phyloP scores from a whole-genome alignment of 2,329 filamentous ascomycete species.

The Aspergillaceae sp. region DNA sequence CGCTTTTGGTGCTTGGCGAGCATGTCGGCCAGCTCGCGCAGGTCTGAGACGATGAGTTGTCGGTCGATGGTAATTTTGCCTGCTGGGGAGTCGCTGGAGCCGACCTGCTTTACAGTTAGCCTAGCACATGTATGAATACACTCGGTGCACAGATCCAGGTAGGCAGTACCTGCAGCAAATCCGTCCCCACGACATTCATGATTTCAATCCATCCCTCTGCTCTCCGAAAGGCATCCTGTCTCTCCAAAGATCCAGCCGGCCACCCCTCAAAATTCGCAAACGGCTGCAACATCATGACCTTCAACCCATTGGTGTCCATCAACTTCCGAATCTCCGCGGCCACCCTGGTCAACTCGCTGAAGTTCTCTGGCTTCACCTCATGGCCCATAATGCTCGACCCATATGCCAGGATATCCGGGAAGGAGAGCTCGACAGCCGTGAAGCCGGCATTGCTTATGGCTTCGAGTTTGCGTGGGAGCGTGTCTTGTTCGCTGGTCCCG shows the following conservation, averaged over 20 bases:
- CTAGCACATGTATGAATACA: background rate
- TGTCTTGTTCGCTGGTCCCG: conserved; percentile 25
- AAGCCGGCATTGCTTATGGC: conserved; percentile 40
- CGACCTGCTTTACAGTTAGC: conserved; percentile 33
- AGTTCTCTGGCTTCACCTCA: conserved; percentile 51
- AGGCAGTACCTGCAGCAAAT: conserved; percentile 56
- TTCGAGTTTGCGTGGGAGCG: conserved; percentile 31
- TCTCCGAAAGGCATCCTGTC: conserved; percentile 54
- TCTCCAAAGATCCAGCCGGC: conserved; percentile 48
- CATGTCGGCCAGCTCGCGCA: conserved; percentile 56
- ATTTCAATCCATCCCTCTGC: conserved; percentile 61
- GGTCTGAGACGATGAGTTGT: conserved; percentile 49
- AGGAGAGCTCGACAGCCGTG: conserved; percentile 62
- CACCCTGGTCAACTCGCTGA: conserved; percentile 47
- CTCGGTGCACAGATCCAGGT: background rate
- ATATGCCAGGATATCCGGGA: conserved; percentile 62
- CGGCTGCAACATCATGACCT: conserved; percentile 64
- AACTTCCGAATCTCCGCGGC: conserved; percentile 48
- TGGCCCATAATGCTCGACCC: conserved; percentile 45
- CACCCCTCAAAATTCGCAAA: conserved; percentile 73
- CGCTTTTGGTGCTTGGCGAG: conserved; percentile 49
- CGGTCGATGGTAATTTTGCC: conserved; percentile 45
- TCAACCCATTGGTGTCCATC: conserved; percentile 47
- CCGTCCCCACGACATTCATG: conserved; percentile 61
- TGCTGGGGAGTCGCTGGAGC: conserved; percentile 54